phyloP scores from a whole-genome alignment of 495 filamentous ascomycete species.

The Penicillium steckii region DNA sequence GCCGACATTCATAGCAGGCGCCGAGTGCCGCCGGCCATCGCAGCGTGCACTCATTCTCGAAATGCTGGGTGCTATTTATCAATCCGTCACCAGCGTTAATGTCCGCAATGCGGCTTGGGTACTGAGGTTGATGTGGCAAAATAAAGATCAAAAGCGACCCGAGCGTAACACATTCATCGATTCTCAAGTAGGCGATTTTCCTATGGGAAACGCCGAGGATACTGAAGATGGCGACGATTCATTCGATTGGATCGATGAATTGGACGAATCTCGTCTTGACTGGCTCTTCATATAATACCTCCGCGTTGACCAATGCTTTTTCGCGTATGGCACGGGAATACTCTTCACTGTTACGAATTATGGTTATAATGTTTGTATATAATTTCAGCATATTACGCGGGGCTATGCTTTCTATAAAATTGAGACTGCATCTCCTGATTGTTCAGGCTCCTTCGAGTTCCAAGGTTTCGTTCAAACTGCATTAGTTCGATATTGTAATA shows the following conservation, averaged over 20 bases:
- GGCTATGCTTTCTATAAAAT: background rate
- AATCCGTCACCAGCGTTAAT: constrained; percentile 43
- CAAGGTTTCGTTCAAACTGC: too few species aligned
- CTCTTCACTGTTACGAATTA: background rate
- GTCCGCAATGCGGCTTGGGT: constrained; percentile 49
- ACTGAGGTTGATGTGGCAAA: constrained; percentile 47
- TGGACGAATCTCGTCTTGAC: constrained; percentile 44
- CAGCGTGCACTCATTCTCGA: constrained; percentile 38
- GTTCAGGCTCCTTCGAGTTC: too few species aligned
- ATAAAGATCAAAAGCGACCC: constrained; percentile 33
- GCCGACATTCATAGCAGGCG: constrained; percentile 49
- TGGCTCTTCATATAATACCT: constrained; percentile 46
- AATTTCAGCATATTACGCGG: background rate
- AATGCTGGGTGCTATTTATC: constrained; percentile 36
- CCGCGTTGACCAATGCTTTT: too few species aligned
- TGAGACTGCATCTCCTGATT: too few species aligned
- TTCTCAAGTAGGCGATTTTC: constrained; percentile 2
- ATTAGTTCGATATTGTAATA: too few species aligned
- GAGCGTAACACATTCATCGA: constrained; percentile 1
- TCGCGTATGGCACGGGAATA: too few species aligned
- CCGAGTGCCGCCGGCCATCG: constrained; percentile 36
- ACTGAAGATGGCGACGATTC: constrained; percentile 10
- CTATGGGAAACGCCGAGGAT: too few species aligned
- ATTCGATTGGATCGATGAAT: constrained; percentile 48
- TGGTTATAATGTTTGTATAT: constrained; percentile 13